These are phyloP conservation scores for Spinacia oleracea DNA, from an alignment of 179 eudicot genomes.

Conservation along the genomic window DNA sequence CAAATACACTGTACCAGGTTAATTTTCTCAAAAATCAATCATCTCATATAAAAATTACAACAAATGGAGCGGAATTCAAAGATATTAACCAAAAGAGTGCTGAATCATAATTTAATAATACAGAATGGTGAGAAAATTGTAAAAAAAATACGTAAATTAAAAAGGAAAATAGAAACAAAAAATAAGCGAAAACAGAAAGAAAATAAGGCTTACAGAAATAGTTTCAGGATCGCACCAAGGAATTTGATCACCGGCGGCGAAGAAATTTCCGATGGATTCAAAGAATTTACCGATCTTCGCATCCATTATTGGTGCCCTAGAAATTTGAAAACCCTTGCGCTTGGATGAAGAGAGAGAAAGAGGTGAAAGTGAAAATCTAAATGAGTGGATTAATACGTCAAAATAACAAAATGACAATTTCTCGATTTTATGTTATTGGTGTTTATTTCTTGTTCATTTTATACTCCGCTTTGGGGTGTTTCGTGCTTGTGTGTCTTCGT, in stretches of 20 bases:
- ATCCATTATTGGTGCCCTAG: conserved; percentile 31
- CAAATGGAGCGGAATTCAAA: no score
- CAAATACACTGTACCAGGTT: background rate
- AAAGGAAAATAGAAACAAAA: background rate
- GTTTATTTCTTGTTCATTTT: background rate
- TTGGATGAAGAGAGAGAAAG: background rate
- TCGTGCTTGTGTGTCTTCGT: no score
- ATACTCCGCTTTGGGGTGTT: background rate
- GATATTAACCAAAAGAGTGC: no score
- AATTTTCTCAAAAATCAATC: background rate
- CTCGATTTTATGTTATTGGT: background rate
- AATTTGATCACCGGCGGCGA: conserved; percentile 55
- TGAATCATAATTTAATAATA: background rate
- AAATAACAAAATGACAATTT: background rate
- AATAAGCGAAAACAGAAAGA: background rate
- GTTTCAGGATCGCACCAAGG: conserved; percentile 58
- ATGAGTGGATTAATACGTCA: background rate
- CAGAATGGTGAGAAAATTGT: background rate
- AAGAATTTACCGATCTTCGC: conserved; percentile 42
- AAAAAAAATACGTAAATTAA: background rate
- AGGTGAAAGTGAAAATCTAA: background rate
- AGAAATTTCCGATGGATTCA: conserved; percentile 52
- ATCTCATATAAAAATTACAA: background rate
- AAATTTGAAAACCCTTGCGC: conserved; percentile 4
- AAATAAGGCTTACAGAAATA: conserved; percentile 38